Percentiles rank a stretch among this genome's conserved stretches.
Evolutionary conservation across 1,284 basidiomycete species (phyloP).

Genomic region (Laetiporus sulphureus): DNA sequence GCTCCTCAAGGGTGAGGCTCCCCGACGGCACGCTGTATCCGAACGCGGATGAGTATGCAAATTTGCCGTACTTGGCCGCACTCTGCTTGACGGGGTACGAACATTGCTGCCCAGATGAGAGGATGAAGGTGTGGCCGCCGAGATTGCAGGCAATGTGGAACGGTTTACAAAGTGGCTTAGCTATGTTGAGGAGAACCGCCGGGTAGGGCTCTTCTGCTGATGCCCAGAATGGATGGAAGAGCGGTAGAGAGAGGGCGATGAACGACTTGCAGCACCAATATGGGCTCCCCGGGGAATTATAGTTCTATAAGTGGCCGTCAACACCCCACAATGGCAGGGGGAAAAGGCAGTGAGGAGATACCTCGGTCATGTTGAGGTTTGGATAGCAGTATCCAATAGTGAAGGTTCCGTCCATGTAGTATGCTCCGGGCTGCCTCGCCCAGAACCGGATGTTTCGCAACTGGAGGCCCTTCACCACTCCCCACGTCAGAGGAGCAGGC

Average conservation of each 20-base stretch:
- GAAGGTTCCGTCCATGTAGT: slow-evolving; percentile 58
- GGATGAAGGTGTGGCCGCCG: slow-evolving; percentile 61
- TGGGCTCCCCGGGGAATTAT: slow-evolving; percentile 76
- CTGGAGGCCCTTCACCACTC: slow-evolving; percentile 66
- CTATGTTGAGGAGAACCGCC: slow-evolving; percentile 32
- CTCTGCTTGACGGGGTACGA: slow-evolving; percentile 75
- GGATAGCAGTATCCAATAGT: slow-evolving; percentile 73
- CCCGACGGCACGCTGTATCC: slow-evolving; percentile 73
- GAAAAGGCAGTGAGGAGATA: background rate
- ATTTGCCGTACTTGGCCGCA: slow-evolving; percentile 73
- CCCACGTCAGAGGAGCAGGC: slow-evolving; percentile 67
- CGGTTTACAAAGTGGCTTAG: slow-evolving; percentile 51
- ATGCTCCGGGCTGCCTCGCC: slow-evolving; percentile 55
- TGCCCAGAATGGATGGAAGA: slow-evolving; percentile 67
- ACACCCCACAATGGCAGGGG: background rate
- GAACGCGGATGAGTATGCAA: slow-evolving; percentile 69
- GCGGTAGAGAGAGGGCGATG: slow-evolving; percentile 56
- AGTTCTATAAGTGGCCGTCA: slow-evolving; percentile 35
- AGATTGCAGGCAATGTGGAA: slow-evolving; percentile 61
- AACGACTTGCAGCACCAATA: slow-evolving; percentile 84
- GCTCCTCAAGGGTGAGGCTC: slow-evolving; percentile 61
- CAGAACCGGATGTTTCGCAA: slow-evolving; percentile 71
- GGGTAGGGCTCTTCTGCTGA: slow-evolving; percentile 60
- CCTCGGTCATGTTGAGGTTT: slow-evolving; percentile 67
- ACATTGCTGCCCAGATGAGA: slow-evolving; percentile 74